Percentiles rank a stretch among this genome's conserved stretches.
Conservation (phyloP, 2,329 filamentous ascomycete genomes). For the Cephalotrichum gorgonifer region DNA sequence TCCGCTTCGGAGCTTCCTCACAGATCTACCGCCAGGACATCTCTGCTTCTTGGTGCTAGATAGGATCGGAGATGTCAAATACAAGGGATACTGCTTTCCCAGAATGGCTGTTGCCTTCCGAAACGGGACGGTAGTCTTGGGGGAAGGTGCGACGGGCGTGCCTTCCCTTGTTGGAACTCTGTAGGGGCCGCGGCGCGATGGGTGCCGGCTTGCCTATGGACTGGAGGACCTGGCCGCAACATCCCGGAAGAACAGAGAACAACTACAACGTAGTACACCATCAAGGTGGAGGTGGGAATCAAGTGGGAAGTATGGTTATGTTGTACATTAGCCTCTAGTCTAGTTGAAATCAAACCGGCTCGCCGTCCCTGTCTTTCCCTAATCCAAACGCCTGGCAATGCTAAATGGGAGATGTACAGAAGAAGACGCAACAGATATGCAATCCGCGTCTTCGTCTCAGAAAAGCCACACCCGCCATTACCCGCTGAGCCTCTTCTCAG, state of each 20-base stretch:
- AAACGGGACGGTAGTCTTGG: too few species aligned
- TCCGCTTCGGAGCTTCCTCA: not conserved
- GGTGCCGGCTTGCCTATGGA: too few species aligned
- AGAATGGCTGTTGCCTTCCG: not conserved
- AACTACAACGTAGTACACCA: not conserved
- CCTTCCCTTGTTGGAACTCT: too few species aligned
- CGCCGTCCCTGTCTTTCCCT: not conserved
- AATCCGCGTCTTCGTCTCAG: not conserved
- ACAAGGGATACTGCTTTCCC: not conserved
- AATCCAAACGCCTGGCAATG: not conserved
- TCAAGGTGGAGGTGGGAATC: not conserved
- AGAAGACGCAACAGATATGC: not conserved
- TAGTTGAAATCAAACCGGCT: not conserved
- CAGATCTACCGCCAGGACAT: not conserved
- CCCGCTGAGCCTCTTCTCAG: not conserved
- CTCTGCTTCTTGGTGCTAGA: not conserved
- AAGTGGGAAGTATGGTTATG: not conserved
- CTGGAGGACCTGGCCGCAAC: not conserved
- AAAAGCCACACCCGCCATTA: not conserved
- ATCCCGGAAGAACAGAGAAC: not conserved
- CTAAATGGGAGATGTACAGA: not conserved
- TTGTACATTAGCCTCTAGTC: not conserved
- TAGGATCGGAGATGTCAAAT: not conserved
- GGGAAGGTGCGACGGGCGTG: too few species aligned
- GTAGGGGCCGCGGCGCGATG: too few species aligned